Conservation (phyloP, 1,139 yeast species). For the Suhomyces choctaworum region DNA sequence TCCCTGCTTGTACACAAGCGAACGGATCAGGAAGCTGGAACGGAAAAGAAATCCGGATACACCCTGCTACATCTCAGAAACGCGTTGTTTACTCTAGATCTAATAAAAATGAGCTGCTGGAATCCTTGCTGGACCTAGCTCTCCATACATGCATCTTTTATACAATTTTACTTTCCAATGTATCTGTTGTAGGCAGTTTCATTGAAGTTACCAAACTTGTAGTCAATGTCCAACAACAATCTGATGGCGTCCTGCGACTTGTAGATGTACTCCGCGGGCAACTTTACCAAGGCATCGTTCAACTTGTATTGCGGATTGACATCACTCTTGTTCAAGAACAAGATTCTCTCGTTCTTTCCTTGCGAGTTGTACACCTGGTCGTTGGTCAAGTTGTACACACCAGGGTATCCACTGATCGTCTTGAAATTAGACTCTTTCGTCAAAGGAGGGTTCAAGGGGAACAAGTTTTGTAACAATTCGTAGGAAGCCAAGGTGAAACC, state of each 20-base stretch:
- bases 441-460: constrained; percentile 49
- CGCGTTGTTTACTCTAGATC: too few relatives aligned
- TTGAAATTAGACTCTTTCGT: constrained; percentile 48
- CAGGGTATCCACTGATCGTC: constrained; percentile 49
- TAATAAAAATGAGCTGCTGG: too few relatives aligned
- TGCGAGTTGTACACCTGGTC: constrained; percentile 46
- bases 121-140: too few relatives aligned
- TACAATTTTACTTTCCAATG: constrained; percentile 31
- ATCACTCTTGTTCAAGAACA: constrained; percentile 36
- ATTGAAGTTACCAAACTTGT: constrained; percentile 60
- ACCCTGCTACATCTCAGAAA: not conserved
- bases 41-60: too few relatives aligned
- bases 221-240: constrained; percentile 61
- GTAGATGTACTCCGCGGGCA: constrained; percentile 54
- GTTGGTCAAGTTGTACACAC: constrained; percentile 48
- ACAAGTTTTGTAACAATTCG: constrained; percentile 64
- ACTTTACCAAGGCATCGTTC: constrained; percentile 41
- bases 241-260: constrained; percentile 63
- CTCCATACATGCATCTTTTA: constrained; percentile 1
- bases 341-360: constrained; percentile 35
- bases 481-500: constrained; percentile 97
- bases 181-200: constrained; percentile 52
- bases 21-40: too few relatives aligned
- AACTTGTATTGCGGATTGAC: constrained; percentile 17
- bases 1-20: too few relatives aligned